Base-by-base conservation (phyloP, 768 basidiomycete genomes). In the Tricholoma flavovirens region DNA sequence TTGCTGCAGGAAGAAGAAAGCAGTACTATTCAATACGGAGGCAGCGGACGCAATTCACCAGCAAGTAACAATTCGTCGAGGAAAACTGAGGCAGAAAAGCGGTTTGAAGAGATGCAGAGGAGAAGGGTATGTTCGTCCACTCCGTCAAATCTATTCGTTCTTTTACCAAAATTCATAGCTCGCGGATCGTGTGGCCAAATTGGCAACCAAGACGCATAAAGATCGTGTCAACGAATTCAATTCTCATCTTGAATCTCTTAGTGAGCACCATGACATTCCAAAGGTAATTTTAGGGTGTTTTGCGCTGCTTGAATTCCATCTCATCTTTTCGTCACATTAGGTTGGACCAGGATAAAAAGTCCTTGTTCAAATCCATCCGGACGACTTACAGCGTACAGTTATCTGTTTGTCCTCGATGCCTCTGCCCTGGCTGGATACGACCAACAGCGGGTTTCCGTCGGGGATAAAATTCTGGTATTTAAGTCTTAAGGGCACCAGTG, bases 231-330 rank as follows among this genome's bases (percentile, higher is more conserved):
- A 82, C 60, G 92, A 94, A 65, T 92, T 95, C 65, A 97, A 97
- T 66, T 64, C 80, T 22, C 89, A 94, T 67, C 77, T 97, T 8
- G 93, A 95, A 72, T 75, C 82, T 56, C 79, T 94, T 56, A 90
- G 88, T 69, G 93, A 95, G 74, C 93, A 94, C 78, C 90, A 96
- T 70, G 93, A 95, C 69, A 93, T 94, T 65, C 93, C 93, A 38
- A 94, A 95, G 81, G 91, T 86, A 67, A 57, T 73, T n/a, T 64
- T 21, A 49, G 48, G 55, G 46, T 53, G 17, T 50, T 32, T 59
- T 45, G 26, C 33, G 42, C 43, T 45, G 26, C 15, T 56, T 53
- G 21, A 15, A 30, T 38, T 56, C 7, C 21, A 46, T 30, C 58
- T 63, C 56, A 64, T 26, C 19, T 56, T 32, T 36, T 36, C 35